Percentiles rank a stretch among this genome's conserved stretches.
Evolutionary conservation across 441 rosid species (phyloP).

Genomic region (Gossypium davidsonii): DNA sequence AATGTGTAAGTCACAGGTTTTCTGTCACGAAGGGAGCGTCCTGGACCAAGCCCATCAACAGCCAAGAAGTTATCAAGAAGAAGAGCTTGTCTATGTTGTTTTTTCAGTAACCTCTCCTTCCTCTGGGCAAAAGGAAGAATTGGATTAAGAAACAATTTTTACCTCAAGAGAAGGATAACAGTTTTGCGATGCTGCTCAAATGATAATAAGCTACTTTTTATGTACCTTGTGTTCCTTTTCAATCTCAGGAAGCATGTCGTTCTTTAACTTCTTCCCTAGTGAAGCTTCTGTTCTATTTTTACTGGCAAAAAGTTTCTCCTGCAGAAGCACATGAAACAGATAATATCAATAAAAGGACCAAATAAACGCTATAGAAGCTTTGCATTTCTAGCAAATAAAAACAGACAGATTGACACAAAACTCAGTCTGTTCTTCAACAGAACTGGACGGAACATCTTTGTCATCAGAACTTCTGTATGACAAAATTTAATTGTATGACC

Average conservation of each 20-base stretch:
- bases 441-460: background rate
- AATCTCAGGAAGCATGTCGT: conserved; percentile 92
- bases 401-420: background rate
- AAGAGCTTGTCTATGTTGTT: conserved; percentile 93
- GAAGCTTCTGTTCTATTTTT: conserved; percentile 81
- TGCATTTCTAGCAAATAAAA: background rate
- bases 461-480: background rate
- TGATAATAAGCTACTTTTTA: conserved; percentile 15
- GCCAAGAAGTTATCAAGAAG: conserved; percentile 77
- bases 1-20: conserved; percentile 96
- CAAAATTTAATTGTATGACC: background rate
- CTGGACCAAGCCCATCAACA: conserved; percentile 77
- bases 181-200: background rate
- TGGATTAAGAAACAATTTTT: conserved; percentile 3
- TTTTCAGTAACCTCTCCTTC: conserved; percentile 87
- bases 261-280: conserved; percentile 83
- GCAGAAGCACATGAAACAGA: conserved; percentile 25
- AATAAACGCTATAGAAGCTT: background rate
- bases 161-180: background rate
- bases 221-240: conserved; percentile 92
- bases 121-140: conserved; percentile 43
- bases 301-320: conserved; percentile 89
- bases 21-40: conserved; percentile 95
- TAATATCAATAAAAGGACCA: conserved; percentile 1
- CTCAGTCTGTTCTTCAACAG: background rate